phyloP scores from a whole-genome alignment of 257 asterid species.

The Paulownia fortunei region DNA sequence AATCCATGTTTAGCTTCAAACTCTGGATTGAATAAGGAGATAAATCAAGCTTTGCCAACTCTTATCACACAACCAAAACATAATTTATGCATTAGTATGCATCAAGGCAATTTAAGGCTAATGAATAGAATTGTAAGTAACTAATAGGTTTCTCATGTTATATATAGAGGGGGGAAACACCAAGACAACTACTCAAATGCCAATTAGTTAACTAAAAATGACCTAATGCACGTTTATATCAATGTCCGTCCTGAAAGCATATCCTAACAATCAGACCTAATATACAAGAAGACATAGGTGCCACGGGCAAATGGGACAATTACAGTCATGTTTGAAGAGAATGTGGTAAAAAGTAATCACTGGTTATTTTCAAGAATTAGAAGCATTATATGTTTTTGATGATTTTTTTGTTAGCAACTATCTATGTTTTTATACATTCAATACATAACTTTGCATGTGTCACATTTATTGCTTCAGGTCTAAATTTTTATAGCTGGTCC shows the following conservation, averaged over 20 bases:
- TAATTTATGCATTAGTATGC: background rate
- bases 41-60: background rate
- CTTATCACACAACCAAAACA: background rate
- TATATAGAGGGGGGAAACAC: background rate
- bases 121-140: too few relatives aligned
- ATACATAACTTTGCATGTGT: background rate
- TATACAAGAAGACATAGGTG: background rate
- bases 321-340: background rate
- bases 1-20: background rate
- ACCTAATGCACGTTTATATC: background rate
- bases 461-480: too few relatives aligned
- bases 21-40: background rate
- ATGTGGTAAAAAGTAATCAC: too few relatives aligned
- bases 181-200: background rate
- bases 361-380: background rate
- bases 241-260: background rate
- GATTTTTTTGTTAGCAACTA: background rate
- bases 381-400: background rate
- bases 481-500: background rate
- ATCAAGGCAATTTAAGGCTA: background rate
- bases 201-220: background rate
- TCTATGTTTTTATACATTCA: background rate
- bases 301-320: background rate
- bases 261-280: background rate
- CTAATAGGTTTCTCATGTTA: too few relatives aligned